These are phyloP conservation scores for Curvularia lunata DNA, from an alignment of 2,329 filamentous ascomycete species.

Conservation along the genomic window DNA sequence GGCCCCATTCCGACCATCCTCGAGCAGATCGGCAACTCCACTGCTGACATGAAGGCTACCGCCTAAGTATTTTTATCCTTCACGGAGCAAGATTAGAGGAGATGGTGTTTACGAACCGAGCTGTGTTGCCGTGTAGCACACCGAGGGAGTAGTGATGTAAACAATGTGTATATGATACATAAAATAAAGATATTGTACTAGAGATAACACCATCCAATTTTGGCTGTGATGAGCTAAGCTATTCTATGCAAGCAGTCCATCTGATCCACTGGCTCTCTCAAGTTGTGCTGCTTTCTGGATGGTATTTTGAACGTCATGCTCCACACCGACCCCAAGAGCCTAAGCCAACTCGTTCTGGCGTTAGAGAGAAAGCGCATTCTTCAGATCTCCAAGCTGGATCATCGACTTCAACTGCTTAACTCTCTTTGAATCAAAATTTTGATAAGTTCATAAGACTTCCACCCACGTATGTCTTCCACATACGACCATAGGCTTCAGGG, in stretches of 20 bases:
- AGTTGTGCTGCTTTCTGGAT: too few relatives aligned
- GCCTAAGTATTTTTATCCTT: neutral
- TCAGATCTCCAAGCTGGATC: too few relatives aligned
- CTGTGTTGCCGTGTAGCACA: neutral
- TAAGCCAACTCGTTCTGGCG: too few relatives aligned
- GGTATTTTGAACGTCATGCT: too few relatives aligned
- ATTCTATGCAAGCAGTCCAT: neutral
- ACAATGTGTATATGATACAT: neutral
- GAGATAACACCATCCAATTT: neutral
- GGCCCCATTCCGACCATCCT: slow-evolving; percentile 4
- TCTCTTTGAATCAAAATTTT: too few relatives aligned
- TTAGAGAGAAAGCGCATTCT: too few relatives aligned
- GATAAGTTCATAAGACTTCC: too few relatives aligned
- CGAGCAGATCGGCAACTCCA: slow-evolving; percentile 4
- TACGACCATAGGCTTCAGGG: too few relatives aligned
- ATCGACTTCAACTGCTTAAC: too few relatives aligned
- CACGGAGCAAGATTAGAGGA: neutral
- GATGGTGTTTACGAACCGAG: neutral
- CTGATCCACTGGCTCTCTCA: neutral
- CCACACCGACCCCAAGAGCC: too few relatives aligned
- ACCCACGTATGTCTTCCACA: too few relatives aligned
- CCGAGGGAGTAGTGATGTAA: neutral
- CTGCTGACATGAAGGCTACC: neutral
- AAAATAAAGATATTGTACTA: neutral
- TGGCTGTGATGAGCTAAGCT: neutral